Percentiles rank a stretch among this genome's conserved stretches.
phyloP scores from a whole-genome alignment of 352 stramenopile species.

The Blastocystis sp. region DNA sequence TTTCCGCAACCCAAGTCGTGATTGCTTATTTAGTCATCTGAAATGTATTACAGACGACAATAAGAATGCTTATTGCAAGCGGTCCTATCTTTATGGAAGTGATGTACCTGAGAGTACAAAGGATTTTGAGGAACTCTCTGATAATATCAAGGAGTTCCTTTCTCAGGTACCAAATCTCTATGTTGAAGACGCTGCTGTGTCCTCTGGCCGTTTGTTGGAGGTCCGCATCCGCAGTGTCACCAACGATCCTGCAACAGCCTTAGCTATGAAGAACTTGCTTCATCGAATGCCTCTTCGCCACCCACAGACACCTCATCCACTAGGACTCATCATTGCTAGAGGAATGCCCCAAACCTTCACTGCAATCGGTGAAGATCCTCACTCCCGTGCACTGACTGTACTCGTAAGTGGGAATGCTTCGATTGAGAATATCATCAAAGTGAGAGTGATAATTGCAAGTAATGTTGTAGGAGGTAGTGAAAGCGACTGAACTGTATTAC shows the following conservation, averaged over 20 bases:
- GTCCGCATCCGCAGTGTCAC: conserved; percentile 38
- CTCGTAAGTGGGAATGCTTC: conserved; percentile 9
- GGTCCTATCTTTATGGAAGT: conserved; percentile 11
- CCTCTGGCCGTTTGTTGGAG: conserved; percentile 21
- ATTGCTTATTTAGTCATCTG: conserved; percentile 21
- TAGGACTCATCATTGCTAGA: conserved; percentile 39
- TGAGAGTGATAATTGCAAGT: background rate
- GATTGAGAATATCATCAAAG: background rate
- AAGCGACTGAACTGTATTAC: background rate
- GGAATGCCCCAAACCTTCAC: conserved; percentile 35
- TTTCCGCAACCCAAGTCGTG: conserved; percentile 33
- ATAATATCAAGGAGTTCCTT: conserved; percentile 61
- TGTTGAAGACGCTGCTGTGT: conserved; percentile 58
- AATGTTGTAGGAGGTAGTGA: background rate
- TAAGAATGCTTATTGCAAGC: conserved; percentile 44
- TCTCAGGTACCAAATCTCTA: conserved; percentile 58
- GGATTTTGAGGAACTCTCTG: conserved; percentile 55
- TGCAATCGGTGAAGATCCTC: conserved; percentile 41
- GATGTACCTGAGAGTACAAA: conserved; percentile 23
- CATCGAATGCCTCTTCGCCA: conserved; percentile 54
- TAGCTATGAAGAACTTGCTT: conserved; percentile 38
- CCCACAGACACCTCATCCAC: conserved; percentile 43
- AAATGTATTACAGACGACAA: conserved; percentile 29
- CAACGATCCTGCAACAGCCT: conserved; percentile 47
- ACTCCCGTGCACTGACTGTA: conserved; percentile 33